Conservation (phyloP, 2,329 filamentous ascomycete genomes). For the Alternaria viburni region DNA sequence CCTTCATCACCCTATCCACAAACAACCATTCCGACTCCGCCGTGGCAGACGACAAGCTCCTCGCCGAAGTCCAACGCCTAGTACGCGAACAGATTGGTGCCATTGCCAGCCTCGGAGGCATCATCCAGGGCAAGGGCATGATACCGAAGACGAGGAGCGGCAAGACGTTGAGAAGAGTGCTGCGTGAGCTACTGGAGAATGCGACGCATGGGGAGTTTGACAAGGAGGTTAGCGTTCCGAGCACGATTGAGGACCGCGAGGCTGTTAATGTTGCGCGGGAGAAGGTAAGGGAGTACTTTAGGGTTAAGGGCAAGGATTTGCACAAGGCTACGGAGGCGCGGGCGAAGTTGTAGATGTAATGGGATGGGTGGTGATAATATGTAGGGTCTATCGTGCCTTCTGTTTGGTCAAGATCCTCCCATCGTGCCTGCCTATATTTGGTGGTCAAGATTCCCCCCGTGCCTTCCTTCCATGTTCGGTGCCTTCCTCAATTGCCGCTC, state of each 20-base stretch:
- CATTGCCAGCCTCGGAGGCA: conserved; percentile 84
- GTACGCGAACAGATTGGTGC: conserved; percentile 84
- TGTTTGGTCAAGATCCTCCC: neutral
- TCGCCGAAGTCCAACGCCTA: conserved; percentile 71
- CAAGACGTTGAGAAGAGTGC: conserved; percentile 82
- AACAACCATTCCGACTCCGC: conserved; percentile 60
- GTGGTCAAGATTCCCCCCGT: neutral
- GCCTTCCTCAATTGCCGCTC: neutral
- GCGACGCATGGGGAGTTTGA: conserved; percentile 75
- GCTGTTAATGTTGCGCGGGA: conserved; percentile 76
- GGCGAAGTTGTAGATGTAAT: conserved; percentile 53
- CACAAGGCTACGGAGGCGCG: conserved; percentile 48
- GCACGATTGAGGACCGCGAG: conserved; percentile 80
- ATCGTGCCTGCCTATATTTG: neutral
- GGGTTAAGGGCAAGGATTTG: conserved; percentile 48
- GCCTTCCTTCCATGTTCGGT: neutral
- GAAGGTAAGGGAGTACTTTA: conserved; percentile 79
- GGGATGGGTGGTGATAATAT: neutral
- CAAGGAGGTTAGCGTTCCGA: conserved; percentile 75
- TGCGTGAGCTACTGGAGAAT: conserved; percentile 85
- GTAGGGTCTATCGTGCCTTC: neutral
- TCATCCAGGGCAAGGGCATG: conserved; percentile 83
- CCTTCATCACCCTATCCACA: conserved; percentile 73
- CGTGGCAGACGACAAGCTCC: conserved; percentile 56
- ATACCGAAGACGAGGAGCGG: conserved; percentile 93